Evolutionary conservation across 768 basidiomycete genomes (phyloP), one percentile per base, ranked within the genome.

Genomic region (Lactifluus volemus): DNA sequence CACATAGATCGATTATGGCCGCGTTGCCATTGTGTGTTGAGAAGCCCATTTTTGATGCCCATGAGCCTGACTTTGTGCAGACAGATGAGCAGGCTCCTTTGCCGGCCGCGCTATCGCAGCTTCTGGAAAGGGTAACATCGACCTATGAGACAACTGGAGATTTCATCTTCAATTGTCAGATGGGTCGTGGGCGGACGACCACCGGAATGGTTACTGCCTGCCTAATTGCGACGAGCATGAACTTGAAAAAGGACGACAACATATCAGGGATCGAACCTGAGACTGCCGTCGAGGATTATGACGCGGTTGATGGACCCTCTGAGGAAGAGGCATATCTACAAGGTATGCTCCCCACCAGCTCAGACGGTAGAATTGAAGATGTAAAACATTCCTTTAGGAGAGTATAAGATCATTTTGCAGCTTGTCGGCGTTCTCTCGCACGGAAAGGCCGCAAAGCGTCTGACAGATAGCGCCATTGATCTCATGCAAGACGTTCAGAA

Each of bases 11-110:
- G 83, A 94, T 68, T 93, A 93, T 69, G 85, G 80, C 58, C 84
- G 93, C n/a, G 81, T 95, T 25, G 88, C 95, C 14, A 93, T 98
- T 67, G 92, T 94, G 70, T 66, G 88, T 76, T 7, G 5, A 44
- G 12, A 29, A 25, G 19, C 21, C 11, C 5, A 7, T n/a, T 41
- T 44, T 41, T 21, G 29, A 25, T 32, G 30, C 12, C 2, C 30
- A 3, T 48, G 30, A 34, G n/a, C 2, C 32, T 67, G 21, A 63
- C 49, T 14, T 53, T 55, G 8, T 64, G n/a, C 66, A 95, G 91
- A 98, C 94, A 8, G 96, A 98, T 67, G 96, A 99, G 70, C 95
- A 96, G 75, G 92, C 95, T 0, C 96, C 96, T 0, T 78, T 98
- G 17, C 97, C 97, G 0, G 88, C 79, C 45, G 92, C 92, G 5